Evolutionary conservation across 768 basidiomycete species (phyloP), one percentile per base, ranked within the genome.

Genomic region (Peribolospora kevripleyi): DNA sequence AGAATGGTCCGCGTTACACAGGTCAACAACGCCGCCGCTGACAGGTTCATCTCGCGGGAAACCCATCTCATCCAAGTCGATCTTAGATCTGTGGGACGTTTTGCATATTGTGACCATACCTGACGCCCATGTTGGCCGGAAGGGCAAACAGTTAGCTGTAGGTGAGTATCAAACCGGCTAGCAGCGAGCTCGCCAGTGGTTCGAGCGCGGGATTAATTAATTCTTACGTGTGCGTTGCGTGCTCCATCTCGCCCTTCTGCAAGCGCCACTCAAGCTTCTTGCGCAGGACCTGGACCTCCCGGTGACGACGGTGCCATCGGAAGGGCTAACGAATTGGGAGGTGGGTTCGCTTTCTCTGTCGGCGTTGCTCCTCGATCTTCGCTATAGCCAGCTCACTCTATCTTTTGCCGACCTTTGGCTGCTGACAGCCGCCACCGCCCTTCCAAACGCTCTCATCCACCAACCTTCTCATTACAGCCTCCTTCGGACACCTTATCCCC

Each of bases 401-500:
- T 3, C 8, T 9, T 50, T 53, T 52, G 36, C 36, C 13, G n/a
- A 42, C 25, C 5, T 42, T 10, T 2, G 7, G 36, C 13, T 51
- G 40, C 8, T 5, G 7, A 38, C 55, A 7, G 41, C 47, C 14
- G 2, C 6, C 36, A 38, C 45, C 7, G 46, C 5, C 36, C 48
- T 0, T 10, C 50, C 6, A 0, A 39, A 1, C 55, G 2, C 52
- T 41, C 9, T 53, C 58, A 0, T 38, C 58, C 5, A 55, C 49
- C 13, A 57, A 59, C 38, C 46, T 61, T 9, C 57, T 64, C 45
- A 37, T 64, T 39, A 61, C 63, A 11, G 63, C 62, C 48, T 64
- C 63, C 3, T 64, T 61, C 53, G 63, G 62, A 11, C 56, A 63
- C 47, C 53, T 64, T 8, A 54, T 64, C 41, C 63, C 63, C 3